Percentiles rank a stretch among this genome's conserved stretches.
Evolutionary conservation across 345 rosid species (phyloP).

Genomic region (Eutrema yunnanense): DNA sequence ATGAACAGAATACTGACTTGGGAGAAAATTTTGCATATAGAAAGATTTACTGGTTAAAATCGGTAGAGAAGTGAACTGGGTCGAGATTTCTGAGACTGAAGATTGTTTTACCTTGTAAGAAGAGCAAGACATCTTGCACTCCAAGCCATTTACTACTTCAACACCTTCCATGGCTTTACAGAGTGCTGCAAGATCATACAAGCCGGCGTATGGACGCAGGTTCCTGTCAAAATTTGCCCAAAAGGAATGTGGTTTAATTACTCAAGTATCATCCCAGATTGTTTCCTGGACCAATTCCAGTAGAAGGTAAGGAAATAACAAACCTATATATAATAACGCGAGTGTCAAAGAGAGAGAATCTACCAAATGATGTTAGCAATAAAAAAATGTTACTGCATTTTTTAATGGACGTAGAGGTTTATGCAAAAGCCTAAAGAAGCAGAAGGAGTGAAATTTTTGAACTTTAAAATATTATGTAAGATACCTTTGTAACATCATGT

Average conservation of each 20-base stretch:
- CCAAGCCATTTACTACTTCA: slow-evolving; percentile 70
- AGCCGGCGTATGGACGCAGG: slow-evolving; percentile 41
- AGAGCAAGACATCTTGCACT: slow-evolving; percentile 81
- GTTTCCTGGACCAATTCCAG: neutral
- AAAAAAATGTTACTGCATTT: neutral
- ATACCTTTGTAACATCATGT: slow-evolving; percentile 14
- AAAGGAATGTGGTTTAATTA: neutral
- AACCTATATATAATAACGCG: neutral
- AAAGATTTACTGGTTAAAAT: neutral
- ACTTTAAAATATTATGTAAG: neutral
- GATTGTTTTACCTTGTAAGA: slow-evolving; percentile 61
- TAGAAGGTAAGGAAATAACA: neutral
- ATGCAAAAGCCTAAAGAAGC: neutral
- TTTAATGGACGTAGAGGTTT: neutral
- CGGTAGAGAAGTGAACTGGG: neutral
- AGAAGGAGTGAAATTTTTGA: neutral
- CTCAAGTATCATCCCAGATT: neutral
- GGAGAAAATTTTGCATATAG: neutral
- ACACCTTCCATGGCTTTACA: slow-evolving; percentile 71
- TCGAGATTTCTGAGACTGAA: neutral
- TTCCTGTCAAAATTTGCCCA: slow-evolving; percentile 49
- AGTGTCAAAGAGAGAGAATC: neutral
- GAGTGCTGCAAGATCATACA: slow-evolving; percentile 54
- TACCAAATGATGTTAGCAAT: neutral
- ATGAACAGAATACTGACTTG: neutral